phyloP scores from a whole-genome alignment of 129 eudicot genomes.

The Chrysanthemum makinoi region DNA sequence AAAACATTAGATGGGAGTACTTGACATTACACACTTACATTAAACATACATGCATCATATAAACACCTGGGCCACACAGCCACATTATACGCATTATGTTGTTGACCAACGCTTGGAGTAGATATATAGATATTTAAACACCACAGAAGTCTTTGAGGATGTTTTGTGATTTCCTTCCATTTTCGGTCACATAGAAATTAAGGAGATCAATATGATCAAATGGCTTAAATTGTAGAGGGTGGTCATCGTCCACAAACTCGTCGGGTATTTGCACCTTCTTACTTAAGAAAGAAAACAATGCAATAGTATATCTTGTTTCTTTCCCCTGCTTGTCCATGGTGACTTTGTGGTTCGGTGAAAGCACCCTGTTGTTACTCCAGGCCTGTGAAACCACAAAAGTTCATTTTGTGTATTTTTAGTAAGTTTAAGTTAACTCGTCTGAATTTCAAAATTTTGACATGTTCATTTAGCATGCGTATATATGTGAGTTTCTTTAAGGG shows the following conservation, averaged over 20 bases:
- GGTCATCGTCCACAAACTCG: conserved; percentile 59
- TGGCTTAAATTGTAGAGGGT: conserved; percentile 55
- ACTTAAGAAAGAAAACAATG: conserved; percentile 57
- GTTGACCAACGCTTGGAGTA: background rate
- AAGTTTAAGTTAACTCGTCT: too few species aligned
- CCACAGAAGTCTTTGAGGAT: conserved; percentile 74
- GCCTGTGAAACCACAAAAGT: conserved; percentile 40
- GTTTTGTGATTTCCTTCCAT: conserved; percentile 62
- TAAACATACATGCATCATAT: background rate
- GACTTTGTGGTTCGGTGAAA: conserved; percentile 67
- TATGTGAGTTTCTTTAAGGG: too few species aligned
- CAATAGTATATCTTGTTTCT: conserved; percentile 62
- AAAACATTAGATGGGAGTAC: conserved; percentile 3
- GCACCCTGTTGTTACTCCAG: conserved; percentile 71
- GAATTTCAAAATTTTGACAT: background rate
- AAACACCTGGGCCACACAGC: background rate
- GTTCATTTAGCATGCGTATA: too few species aligned
- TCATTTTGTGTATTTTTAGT: too few species aligned
- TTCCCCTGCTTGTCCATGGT: conserved; percentile 45
- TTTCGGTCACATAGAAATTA: conserved; percentile 54
- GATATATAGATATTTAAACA: conserved; percentile 28
- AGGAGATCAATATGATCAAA: conserved; percentile 65
- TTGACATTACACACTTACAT: background rate
- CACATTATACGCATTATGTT: background rate
- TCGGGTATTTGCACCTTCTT: conserved; percentile 51